Base-by-base conservation (phyloP, 805 yeast genomes). In the Metschnikowia sp. region DNA sequence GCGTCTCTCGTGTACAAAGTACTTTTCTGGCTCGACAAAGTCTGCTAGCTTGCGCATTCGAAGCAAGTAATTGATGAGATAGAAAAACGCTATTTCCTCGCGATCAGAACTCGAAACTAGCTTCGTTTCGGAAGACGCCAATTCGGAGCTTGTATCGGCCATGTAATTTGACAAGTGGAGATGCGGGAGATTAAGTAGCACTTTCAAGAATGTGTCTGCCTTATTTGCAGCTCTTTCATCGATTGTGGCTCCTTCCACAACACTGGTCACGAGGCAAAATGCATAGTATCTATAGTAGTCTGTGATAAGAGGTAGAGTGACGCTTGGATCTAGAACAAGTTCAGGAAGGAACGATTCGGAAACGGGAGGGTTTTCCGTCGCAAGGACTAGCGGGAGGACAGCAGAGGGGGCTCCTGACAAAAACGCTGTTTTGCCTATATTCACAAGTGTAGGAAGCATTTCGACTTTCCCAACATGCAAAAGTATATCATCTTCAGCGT, bases 61-160 rank as follows among this genome's bases (percentile, higher is more conserved):
- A 30, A 55, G 41, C n/a, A 53, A 39, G 33, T 36, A 40, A 34
- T 52, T 48, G 29, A 55, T 32, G 8, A 53, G 40, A 29, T 34
- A 55, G 37, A 47, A 55, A 31, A 55, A 54, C 12, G 59, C 45
- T 9, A 55, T 36, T 34, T 55, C 57, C 10, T 53, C 57, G 30
- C 59, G 49, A 22, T 51, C 56, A 1, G 34, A 11, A 4, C 35
- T 45, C 1, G 59, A 28, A 3, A 54, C 37, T 30, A 35, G 22
- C 9, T 15, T 19, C n/a, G 44, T 8, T n/a, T 22, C 33, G 10
- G 19, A 29, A n/a, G 35, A 11, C 1, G 40, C 39, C n/a, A n/a
- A 29, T 6, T 32, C 36, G 7, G 15, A 31, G 26, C 40, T 22
- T 2, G 39, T 36, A 8, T 40, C 53, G 10, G 44, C 36, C 35